Base-by-base conservation (phyloP, 1,284 basidiomycete genomes). In the Testicularia cyperi region DNA sequence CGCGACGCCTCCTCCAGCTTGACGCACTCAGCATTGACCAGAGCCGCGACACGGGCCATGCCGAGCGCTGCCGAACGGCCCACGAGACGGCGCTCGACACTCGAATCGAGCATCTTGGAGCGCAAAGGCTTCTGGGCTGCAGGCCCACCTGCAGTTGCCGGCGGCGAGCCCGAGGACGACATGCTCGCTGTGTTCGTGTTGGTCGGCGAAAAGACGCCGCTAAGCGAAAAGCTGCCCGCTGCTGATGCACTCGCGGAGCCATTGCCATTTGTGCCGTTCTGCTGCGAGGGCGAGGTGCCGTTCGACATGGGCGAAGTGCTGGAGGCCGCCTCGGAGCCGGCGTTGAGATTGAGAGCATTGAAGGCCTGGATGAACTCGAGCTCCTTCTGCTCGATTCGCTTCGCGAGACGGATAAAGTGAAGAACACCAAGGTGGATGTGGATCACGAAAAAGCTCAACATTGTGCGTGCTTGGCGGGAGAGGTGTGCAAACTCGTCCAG, bases 391-490 rank as follows among this genome's bases (percentile, higher is more conserved):
- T 63, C 60, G 10, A 63, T 53, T 16, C 30, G 38, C 46, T 60
- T 58, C 3, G 55, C 49, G 25, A 64, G 22, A 26, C 46, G 46
- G 16, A 39, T 44, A 21, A 64, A 64, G 22, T 64, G 61, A 16
- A 64, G 23, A 24, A 58, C 55, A 0, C 61, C 61, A 12, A 60
- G 15, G 26, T 64, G 61, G 21, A 64, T 64, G 26, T 64, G 61
- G 3, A 64, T 51, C 22, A 60, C 61, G 26, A 64, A 60, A 31
- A 64, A 57, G 2, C 31, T 32, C 21, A 64, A 12, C 55, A 60
- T 64, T 31, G 46, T 64, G 19, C 55, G 28, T 0, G 42, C 61
- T 38, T 64, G 61, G 10, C 61, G 19, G n/a, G 46, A 52, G 2
- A 64, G 20, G 21, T 53, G 49, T 0, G 49, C 51, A 30, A 57